Evolutionary conservation across 1,139 yeast species (phyloP).

Genomic region (Geotrichum reessii): DNA sequence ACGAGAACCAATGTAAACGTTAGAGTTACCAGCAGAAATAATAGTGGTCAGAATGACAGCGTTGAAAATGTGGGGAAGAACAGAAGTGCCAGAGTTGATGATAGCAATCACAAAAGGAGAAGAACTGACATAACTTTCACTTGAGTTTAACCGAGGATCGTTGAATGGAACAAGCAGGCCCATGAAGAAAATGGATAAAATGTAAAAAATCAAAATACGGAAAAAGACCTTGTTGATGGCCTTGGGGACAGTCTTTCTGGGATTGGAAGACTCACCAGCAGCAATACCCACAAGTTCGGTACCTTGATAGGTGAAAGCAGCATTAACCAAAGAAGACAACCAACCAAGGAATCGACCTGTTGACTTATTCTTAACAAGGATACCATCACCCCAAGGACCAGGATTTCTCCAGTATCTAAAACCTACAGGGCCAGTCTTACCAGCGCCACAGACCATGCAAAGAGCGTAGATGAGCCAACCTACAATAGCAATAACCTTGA

Average conservation of each 20-base stretch:
- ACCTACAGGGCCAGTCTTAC: conserved; percentile 62
- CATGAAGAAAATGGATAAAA: conserved; percentile 55
- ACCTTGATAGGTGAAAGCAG: conserved; percentile 73
- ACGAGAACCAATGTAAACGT: conserved; percentile 73
- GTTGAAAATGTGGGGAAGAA: conserved; percentile 55
- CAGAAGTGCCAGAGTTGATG: conserved; percentile 58
- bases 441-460: conserved; percentile 69
- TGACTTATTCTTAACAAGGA: conserved; percentile 45
- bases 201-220: conserved; percentile 68
- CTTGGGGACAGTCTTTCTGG: conserved; percentile 68
- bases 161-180: conserved; percentile 65
- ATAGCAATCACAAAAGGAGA: conserved; percentile 69
- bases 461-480: conserved; percentile 67
- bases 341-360: conserved; percentile 50
- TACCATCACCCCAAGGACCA: conserved; percentile 56
- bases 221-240: conserved; percentile 71
- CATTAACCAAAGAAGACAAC: conserved; percentile 55
- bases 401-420: conserved; percentile 67
- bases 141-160: conserved; percentile 43
- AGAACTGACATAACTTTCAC: conserved; percentile 54
- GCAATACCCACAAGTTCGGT: conserved; percentile 72
- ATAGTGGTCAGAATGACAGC: conserved; percentile 66
- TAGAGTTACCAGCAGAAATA: conserved; percentile 77
- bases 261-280: conserved; percentile 72
- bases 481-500: conserved; percentile 45